Evolutionary conservation across 139 green algal genomes (phyloP), one percentile per base, ranked within the genome.

Genomic region (Chlamydomonas eustigma): DNA sequence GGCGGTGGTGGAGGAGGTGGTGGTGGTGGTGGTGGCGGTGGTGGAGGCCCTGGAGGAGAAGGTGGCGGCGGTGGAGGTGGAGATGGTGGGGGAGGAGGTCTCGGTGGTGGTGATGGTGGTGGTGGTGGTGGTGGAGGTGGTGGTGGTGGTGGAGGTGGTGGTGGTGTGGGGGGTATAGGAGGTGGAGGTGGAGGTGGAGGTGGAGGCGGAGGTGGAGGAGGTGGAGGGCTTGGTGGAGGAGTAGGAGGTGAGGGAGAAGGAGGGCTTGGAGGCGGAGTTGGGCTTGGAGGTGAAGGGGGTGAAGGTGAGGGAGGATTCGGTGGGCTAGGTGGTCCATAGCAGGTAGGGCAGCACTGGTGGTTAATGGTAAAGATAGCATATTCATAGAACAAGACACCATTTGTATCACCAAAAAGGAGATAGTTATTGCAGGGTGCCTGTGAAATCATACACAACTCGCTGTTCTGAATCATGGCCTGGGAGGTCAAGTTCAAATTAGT

Each of bases 321-420:
- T 28, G 69, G 37, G 69, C 6, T 33, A 39, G 69, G 69, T 44
- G 68, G 68, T 8, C 68, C 36, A 5, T 37, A 37, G n/a, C 71
- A 76, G 8, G 44, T 76, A 50, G 71, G 71, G 39, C 71, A 76
- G 71, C 71, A 76, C 6, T 39, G 28, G 28, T 76, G 44, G 39
- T 67, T 50, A 3, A 32, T 6, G 39, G 30, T 76, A 50, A 76
- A 76, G 30, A 76, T 12, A 6, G 71, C 12, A 50, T 76, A 76
- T 50, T 44, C 39, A 18, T 58, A 58, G 44, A 12, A 28, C 6
- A 44, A 76, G 71, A 3, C 32, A 6, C 69, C 37, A 39, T 39
- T 39, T 25, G 37, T 24, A 28, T 4, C 34, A 25, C 3, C 37
- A 28, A 75, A 75, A 4, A 75, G 38, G 24, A 12, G 25, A 28